Evolutionary conservation across 129 eudicot genomes (phyloP).

Genomic region (Lactuca sativa): DNA sequence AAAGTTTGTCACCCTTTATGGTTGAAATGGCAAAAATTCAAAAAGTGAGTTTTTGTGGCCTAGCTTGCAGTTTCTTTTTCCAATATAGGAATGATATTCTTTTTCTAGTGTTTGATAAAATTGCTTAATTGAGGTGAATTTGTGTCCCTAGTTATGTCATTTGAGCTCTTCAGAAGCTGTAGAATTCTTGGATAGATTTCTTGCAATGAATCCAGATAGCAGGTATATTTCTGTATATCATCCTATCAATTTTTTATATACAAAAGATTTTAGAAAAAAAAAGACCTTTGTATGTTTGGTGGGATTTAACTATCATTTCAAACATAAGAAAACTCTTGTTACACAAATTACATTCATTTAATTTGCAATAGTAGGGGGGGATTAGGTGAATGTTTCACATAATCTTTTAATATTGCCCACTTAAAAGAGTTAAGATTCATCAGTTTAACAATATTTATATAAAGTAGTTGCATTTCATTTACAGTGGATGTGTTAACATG

Average conservation of each 20-base stretch:
- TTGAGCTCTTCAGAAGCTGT: slow-evolving; percentile 73
- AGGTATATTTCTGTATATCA: slow-evolving; percentile 47
- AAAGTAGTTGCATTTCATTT: slow-evolving; percentile 17
- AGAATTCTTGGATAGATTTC: slow-evolving; percentile 72
- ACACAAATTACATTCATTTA: too few relatives aligned
- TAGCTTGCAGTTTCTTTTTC: neutral
- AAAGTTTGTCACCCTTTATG: slow-evolving; percentile 73
- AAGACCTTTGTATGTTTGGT: neutral
- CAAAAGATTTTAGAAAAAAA: neutral
- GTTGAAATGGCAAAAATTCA: slow-evolving; percentile 79
- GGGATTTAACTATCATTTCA: neutral
- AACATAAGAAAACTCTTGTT: too few relatives aligned
- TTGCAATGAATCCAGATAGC: slow-evolving; percentile 80
- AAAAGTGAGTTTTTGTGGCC: slow-evolving; percentile 47
- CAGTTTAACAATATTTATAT: neutral
- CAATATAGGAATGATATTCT: neutral
- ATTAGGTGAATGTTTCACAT: too few relatives aligned
- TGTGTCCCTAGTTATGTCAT: slow-evolving; percentile 52
- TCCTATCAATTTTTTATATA: neutral
- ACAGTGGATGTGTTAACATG: slow-evolving; percentile 71
- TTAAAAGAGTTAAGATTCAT: too few relatives aligned
- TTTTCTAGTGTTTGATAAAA: slow-evolving; percentile 2
- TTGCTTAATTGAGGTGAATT: slow-evolving; percentile 4
- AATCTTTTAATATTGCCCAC: too few relatives aligned
- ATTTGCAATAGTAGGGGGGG: too few relatives aligned